Evolutionary conservation across 306 rosid genomes (phyloP), one percentile per base, ranked within the genome.

Genomic region (Quercus engelmannii): DNA sequence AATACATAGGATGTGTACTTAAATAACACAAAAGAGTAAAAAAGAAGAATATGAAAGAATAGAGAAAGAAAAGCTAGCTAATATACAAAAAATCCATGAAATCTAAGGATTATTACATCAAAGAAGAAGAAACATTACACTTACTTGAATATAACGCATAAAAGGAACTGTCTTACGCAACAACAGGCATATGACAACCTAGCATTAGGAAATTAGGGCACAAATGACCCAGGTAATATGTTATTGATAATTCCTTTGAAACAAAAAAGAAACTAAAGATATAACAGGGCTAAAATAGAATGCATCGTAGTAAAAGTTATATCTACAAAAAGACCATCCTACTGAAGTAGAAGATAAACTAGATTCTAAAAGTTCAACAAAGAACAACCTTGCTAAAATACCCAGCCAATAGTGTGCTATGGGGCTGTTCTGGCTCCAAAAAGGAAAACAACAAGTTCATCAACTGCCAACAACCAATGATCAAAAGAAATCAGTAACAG

Each of bases 141-240:
- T 92, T 90, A 93, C 99, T 90, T 89, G 99, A 87, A 93, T 82
- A 85, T 96, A 93, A 14, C 79, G 91, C 96, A 93, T 86, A 85
- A 96, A 93, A 69, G 96, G 91, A 86, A 84, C 93, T 51, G 96
- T 92, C 99, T 96, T 96, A 55, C 96, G 99, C 88, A 96, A 80
- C 89, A 96, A 86, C 81, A 96, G 90, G 82, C 98, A 89, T 85
- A 90, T 90, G 83, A 91, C 99, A 87, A 96, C 98, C 99, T 96
- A 87, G 83, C 85, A 91, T 84, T 21, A 78, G 79, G 64, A 83
- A 82, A 80, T 54, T 58, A 71, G 74, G 41, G 75, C 79, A 77
- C 31, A 81, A 74, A 77, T 69, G 62, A 61, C 56, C 64, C 46
- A 64, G 55, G 52, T 46, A 74, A 76, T 57, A 75, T 68, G 41